Conservation (phyloP, 331 rosid species). For the Dryas integrifolia region DNA sequence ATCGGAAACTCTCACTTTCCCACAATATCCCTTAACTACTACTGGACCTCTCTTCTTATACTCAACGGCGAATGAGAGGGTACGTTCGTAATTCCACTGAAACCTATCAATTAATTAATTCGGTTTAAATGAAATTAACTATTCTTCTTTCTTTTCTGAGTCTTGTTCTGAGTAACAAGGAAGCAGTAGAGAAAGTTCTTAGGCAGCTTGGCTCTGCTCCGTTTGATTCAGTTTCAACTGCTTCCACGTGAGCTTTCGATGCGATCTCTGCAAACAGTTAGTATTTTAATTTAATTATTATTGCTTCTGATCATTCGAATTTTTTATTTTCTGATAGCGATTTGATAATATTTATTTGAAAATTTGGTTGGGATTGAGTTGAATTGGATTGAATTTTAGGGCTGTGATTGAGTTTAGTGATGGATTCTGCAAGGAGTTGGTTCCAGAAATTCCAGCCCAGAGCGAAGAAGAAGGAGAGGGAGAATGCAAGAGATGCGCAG, state of each 20-base stretch:
- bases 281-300: background rate
- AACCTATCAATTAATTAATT: background rate
- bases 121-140: background rate
- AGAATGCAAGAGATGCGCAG: slow-evolving; percentile 21
- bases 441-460: slow-evolving; percentile 46
- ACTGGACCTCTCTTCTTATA: background rate
- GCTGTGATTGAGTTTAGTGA: slow-evolving; percentile 28
- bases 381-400: background rate
- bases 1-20: background rate
- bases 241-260: slow-evolving; percentile 12
- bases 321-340: background rate
- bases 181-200: slow-evolving; percentile 21
- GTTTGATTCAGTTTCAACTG: background rate
- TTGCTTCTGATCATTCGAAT: background rate
- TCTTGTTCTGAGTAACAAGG: background rate
- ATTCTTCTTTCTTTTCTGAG: background rate
- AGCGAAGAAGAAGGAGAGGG: slow-evolving; percentile 39
- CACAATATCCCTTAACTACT: background rate
- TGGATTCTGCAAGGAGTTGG: slow-evolving; percentile 64
- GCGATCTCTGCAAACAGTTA: slow-evolving; percentile 18
- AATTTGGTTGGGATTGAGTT: slow-evolving; percentile 3
- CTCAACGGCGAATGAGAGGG: background rate
- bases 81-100: background rate
- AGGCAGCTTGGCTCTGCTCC: background rate
- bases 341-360: background rate